Evolutionary conservation across 2,329 filamentous ascomycete genomes (phyloP), one percentile per base, ranked within the genome.

Genomic region (Fusarium pilosicola): DNA sequence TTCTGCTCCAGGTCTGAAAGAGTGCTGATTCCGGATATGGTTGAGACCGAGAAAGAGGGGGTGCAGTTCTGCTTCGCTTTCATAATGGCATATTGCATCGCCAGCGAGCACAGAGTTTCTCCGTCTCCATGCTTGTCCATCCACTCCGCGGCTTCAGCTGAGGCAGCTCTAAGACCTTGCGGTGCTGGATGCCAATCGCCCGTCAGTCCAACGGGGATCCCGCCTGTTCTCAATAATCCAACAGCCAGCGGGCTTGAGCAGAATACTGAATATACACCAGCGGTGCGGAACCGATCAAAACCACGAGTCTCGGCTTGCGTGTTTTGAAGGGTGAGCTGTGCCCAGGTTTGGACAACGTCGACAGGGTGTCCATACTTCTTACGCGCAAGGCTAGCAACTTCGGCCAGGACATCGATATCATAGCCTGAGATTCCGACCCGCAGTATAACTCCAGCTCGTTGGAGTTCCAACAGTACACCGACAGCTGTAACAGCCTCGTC

Each of bases 271-370:
- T 48, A 42, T 0, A 65, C 60, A 20, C 48, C 63, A 6, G 28
- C 48, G 1, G 38, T 18, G 0, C 60, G 59, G 9, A 65, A 65
- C 0, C 18, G 34, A 10, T 28, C 28, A 10, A 65, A 65, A 4
- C 63, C 63, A 26, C 17, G 48, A 0, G 60, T 20, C 6, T 65
- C 63, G 0, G 63, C 48, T 36, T 65, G 59, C 2, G 60, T 65
- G 4, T 65, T 65, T 7, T 65, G 60, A 1, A 65, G 63, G 36
- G 63, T 65, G 7, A 65, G 63, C 30, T 65, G 63, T 2, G 63
- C 63, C 63, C 63, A 65, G 2, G 63, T 65, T 10, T 65, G 63
- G 0, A 65, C n/a, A 22, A 65, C 60, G 8, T 65, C 63, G 2
- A 65, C 60, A 13, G 63, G 34, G 26, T 42, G 48, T 3, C 28